These are phyloP conservation scores for Gracilaria domingensis DNA, from an alignment of 23 red algal genomes.

Conservation along the genomic window DNA sequence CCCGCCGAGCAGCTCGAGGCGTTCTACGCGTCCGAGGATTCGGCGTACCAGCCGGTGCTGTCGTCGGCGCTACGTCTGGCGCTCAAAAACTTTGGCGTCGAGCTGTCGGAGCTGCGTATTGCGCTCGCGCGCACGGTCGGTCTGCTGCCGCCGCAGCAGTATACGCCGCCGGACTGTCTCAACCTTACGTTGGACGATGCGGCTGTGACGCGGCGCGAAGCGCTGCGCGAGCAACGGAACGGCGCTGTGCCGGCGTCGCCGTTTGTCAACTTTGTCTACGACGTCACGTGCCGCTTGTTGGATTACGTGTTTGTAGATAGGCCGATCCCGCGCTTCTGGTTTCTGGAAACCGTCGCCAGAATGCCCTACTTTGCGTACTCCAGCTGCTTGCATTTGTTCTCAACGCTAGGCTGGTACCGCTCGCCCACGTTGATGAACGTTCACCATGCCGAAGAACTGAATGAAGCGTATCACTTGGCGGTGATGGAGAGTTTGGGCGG, in stretches of 20 bases:
- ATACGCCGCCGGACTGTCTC: constrained; percentile 67
- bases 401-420: constrained; percentile 91
- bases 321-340: constrained; percentile 90
- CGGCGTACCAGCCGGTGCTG: constrained; percentile 20
- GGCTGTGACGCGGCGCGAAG: constrained; percentile 58
- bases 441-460: constrained; percentile 95
- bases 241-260: constrained; percentile 25
- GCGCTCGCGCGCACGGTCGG: constrained; percentile 29
- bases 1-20: constrained; percentile 50
- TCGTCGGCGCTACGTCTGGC: constrained; percentile 3
- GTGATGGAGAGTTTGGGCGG: constrained; percentile 96
- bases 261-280: constrained; percentile 63
- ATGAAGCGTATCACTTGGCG: constrained; percentile 91
- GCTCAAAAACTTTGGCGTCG: constrained; percentile 48
- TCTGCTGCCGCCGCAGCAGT: constrained; percentile 30
- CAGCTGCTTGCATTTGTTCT: constrained; percentile 92
- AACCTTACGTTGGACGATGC: constrained; percentile 63
- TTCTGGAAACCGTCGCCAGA: constrained; percentile 93
- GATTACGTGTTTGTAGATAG: constrained; percentile 69
- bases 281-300: constrained; percentile 55
- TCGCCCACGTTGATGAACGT: constrained; percentile 83
- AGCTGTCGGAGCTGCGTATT: constrained; percentile 37
- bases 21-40: constrained; percentile 43
- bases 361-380: constrained; percentile 99
- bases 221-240: constrained; percentile 29